Evolutionary conservation across 441 rosid genomes (phyloP).

Genomic region (Euphorbia neoarborescens): DNA sequence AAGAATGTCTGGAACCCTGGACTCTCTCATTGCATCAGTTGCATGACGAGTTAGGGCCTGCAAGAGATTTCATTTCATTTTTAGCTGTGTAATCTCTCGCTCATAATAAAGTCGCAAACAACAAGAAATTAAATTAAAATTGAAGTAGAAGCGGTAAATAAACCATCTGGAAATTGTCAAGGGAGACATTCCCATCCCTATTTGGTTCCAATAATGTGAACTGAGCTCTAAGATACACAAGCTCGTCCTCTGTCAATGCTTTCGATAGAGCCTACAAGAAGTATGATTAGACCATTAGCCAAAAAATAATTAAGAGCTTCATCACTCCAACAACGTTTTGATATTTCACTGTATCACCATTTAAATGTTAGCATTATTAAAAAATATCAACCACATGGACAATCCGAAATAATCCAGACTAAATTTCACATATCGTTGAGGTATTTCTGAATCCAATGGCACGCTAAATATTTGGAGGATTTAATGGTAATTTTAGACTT

Average conservation of each 20-base stretch:
- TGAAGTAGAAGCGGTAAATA: constrained; percentile 18
- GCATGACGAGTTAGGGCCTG: constrained; percentile 62
- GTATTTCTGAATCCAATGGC: too few relatives aligned
- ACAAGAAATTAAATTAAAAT: neutral
- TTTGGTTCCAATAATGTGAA: constrained; percentile 67
- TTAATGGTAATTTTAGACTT: too few relatives aligned
- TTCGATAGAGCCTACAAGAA: constrained; percentile 64
- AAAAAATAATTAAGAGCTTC: neutral
- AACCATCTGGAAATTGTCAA: constrained; percentile 77
- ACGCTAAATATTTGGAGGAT: too few relatives aligned
- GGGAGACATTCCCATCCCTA: constrained; percentile 64
- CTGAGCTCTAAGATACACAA: constrained; percentile 74
- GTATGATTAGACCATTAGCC: constrained; percentile 7
- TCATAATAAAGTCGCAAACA: neutral
- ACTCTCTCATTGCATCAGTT: constrained; percentile 81
- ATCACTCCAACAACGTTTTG: neutral
- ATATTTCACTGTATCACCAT: too few relatives aligned
- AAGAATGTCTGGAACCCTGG: constrained; percentile 64
- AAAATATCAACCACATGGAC: neutral
- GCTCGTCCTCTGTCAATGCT: constrained; percentile 70
- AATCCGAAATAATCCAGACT: neutral
- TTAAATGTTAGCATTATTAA: neutral
- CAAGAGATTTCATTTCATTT: constrained; percentile 12
- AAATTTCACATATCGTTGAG: too few relatives aligned
- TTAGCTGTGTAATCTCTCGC: neutral